phyloP scores from a whole-genome alignment of 257 asterid species.

The Gynochthodes officinalis region DNA sequence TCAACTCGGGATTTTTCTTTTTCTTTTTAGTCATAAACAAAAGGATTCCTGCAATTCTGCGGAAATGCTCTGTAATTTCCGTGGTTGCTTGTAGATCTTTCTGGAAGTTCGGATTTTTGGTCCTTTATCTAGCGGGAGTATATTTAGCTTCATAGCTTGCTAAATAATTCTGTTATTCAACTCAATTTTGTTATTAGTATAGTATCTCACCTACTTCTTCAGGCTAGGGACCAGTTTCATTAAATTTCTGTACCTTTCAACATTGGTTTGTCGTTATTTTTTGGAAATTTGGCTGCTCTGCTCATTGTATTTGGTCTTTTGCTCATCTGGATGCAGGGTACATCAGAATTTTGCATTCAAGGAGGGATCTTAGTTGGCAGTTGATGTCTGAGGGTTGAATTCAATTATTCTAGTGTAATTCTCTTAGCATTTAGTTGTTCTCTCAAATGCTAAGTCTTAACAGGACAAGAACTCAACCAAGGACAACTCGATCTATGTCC shows the following conservation, averaged over 20 bases:
- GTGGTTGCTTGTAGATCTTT: neutral
- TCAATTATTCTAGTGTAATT: neutral
- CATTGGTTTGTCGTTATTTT: neutral
- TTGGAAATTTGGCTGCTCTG: neutral
- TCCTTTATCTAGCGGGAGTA: neutral
- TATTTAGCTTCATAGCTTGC: neutral
- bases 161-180: neutral
- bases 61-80: neutral
- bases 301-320: neutral
- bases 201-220: neutral
- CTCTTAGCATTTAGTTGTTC: neutral
- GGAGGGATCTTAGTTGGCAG: constrained; percentile 5
- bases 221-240: neutral
- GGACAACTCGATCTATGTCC: constrained; percentile 32
- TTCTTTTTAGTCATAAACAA: neutral
- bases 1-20: constrained; percentile 3
- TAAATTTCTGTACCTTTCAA: neutral
- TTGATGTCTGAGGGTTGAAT: constrained; percentile 11
- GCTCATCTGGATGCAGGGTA: constrained; percentile 3
- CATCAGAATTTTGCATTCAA: neutral
- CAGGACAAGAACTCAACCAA: constrained; percentile 31
- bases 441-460: constrained; percentile 24
- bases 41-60: neutral
- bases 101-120: neutral
- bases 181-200: neutral